A percentile compares a stretch with the other conserved stretches of the same genome.
These are phyloP conservation scores for Yamadazyma diddensiae DNA, from an alignment of 1,139 yeast genomes.

Conservation along the genomic window DNA sequence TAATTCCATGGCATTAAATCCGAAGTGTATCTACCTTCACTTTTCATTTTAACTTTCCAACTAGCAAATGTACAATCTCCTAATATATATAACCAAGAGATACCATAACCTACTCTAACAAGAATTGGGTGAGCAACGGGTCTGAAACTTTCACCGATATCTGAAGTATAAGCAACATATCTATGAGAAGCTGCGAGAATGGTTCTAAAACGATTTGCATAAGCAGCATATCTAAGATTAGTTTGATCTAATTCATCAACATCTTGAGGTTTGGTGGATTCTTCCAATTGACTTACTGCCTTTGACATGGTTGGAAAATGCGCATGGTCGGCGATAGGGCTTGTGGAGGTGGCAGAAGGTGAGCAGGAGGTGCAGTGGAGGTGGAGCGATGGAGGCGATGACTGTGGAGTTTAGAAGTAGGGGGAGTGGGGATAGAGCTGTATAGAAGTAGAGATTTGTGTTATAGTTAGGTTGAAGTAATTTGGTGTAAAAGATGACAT, in stretches of 20 bases:
- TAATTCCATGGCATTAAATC: constrained; percentile 71
- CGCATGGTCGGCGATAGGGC: neutral
- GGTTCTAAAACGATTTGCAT: constrained; percentile 70
- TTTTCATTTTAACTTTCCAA: constrained; percentile 70
- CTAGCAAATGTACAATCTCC: constrained; percentile 79
- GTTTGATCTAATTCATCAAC: constrained; percentile 11
- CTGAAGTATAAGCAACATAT: constrained; percentile 84
- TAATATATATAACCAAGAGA: constrained; percentile 73
- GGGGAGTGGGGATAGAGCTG: too few relatives aligned
- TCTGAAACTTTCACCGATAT: constrained; percentile 85
- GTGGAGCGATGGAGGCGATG: too few relatives aligned
- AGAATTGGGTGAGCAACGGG: constrained; percentile 74
- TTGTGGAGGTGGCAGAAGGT: too few relatives aligned
- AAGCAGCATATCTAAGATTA: constrained; percentile 73
- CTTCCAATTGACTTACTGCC: constrained; percentile 1
- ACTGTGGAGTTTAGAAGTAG: too few relatives aligned
- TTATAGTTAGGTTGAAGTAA: too few relatives aligned
- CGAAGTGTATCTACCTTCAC: constrained; percentile 62
- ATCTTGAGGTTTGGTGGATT: constrained; percentile 14
- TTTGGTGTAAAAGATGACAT: too few relatives aligned
- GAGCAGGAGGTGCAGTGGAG: too few relatives aligned
- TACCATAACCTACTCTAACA: constrained; percentile 66
- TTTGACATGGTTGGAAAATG: constrained; percentile 4
- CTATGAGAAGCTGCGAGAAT: constrained; percentile 74
- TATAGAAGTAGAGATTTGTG: too few relatives aligned